Base-by-base conservation (phyloP, 2,329 filamentous ascomycete species). In the Huntiella bhutanensis region DNA sequence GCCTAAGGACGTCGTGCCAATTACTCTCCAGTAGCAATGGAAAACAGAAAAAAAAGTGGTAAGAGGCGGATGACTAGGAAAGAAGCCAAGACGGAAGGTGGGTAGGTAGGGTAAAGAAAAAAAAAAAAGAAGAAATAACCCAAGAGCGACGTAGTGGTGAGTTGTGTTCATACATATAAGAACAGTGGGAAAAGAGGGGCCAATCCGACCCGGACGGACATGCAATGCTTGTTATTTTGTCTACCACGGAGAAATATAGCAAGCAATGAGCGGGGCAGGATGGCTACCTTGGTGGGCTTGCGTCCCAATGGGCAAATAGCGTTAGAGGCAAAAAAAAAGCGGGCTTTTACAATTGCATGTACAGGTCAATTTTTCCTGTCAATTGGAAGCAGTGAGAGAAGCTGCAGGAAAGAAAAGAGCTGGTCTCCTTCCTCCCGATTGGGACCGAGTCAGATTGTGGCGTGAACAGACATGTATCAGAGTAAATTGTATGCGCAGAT, bases 51-150 rank as follows among this genome's bases (percentile, higher is more conserved):
- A 22, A 22, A 33, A 43, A 33, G 36, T n/a, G 37, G 17, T 10
- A 15, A 34, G 22, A 15, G 34, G 32, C 6, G 10, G 11, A 34
- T 8, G 8, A 17, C 13, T 33, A 19, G 19, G 22, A 40, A 33
- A 40, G 34, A 36, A 36, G 34, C 15, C 12, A 36, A 15, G 15
- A n/a, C 15, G 15, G 12, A 15, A 15, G 34, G 43, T 39, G 19
- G 13, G 43, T 19, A 39, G 13, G 43, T 28, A 45, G 43, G 16
- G 17, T 28, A 19, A 19, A 41, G n/a, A 36, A 39, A 41, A 46
- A 47, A 40, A 43, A 49, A 41, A 49, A 35, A 33, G 16, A 12
- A 17, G 39, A 7, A 47, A 36, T 33, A 34, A 28, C 22, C 22
- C 22, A 28, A 28, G 7, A 33, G 22, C 22, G 22, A 28, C 22